These are phyloP conservation scores for Pseudocercospora crystallina DNA, from an alignment of 2,329 filamentous ascomycete genomes.

Conservation along the genomic window DNA sequence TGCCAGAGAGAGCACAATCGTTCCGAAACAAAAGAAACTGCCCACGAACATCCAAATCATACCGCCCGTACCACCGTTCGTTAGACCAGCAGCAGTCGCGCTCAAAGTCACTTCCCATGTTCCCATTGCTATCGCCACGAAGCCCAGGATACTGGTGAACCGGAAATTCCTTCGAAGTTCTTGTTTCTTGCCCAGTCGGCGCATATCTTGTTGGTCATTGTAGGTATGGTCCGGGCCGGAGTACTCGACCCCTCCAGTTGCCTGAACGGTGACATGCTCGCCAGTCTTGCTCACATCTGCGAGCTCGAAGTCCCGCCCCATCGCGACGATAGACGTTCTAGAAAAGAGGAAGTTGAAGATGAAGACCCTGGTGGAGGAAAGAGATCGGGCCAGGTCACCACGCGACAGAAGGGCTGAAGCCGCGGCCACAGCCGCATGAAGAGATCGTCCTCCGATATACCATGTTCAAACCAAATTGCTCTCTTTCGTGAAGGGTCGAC, in stretches of 20 bases:
- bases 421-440: background rate
- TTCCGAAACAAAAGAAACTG: constrained; percentile 15
- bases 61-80: constrained; percentile 23
- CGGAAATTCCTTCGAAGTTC: constrained; percentile 20
- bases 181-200: constrained; percentile 22
- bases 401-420: background rate
- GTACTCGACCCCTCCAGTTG: background rate
- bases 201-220: constrained; percentile 21
- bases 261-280: background rate
- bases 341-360: background rate
- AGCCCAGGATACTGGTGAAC: constrained; percentile 30
- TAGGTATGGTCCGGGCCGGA: constrained; percentile 2
- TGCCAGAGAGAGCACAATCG: constrained; percentile 25
- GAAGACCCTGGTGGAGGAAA: background rate
- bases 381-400: too few species aligned
- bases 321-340: background rate
- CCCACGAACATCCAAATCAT: constrained; percentile 23
- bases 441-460: background rate
- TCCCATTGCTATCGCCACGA: constrained; percentile 29
- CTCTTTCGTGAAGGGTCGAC: background rate
- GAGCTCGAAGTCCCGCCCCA: constrained; percentile 1
- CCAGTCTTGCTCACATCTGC: background rate
- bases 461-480: background rate
- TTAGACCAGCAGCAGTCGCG: constrained; percentile 12
- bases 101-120: constrained; percentile 28